phyloP scores from a whole-genome alignment of 257 asterid genomes.

The Paraleonurus japonicus region DNA sequence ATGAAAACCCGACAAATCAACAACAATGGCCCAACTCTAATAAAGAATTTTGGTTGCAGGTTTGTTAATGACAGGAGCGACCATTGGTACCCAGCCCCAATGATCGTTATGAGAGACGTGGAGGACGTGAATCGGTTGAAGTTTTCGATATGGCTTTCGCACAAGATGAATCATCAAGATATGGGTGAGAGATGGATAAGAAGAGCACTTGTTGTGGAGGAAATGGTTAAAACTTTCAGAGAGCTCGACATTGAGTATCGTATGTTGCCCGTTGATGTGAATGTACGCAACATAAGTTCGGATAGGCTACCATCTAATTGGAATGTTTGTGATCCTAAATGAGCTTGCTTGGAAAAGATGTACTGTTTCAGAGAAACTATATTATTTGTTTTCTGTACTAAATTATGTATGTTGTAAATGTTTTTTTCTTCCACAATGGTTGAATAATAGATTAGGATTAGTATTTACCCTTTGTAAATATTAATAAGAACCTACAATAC shows the following conservation, averaged over 20 bases:
- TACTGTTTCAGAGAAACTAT: too few species aligned
- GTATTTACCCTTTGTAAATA: too few species aligned
- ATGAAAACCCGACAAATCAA: too few species aligned
- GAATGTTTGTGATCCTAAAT: conserved; percentile 37
- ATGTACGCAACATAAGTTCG: conserved; percentile 58
- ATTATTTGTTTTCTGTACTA: too few species aligned
- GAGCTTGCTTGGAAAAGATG: conserved; percentile 6
- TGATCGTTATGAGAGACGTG: conserved; percentile 75
- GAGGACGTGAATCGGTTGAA: conserved; percentile 86
- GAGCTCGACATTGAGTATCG: conserved; percentile 87
- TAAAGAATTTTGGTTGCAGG: conserved; percentile 44
- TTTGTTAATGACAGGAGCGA: conserved; percentile 61
- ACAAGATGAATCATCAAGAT: conserved; percentile 80
- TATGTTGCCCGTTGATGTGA: conserved; percentile 68
- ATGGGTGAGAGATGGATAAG: conserved; percentile 89
- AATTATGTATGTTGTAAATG: too few species aligned
- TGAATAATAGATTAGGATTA: too few species aligned
- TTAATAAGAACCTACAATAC: too few species aligned
- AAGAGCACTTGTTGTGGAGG: conserved; percentile 72
- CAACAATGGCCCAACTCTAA: too few species aligned
- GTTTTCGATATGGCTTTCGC: conserved; percentile 74
- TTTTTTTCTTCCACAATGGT: too few species aligned
- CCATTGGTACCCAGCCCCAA: conserved; percentile 77
- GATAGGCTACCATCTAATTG: conserved; percentile 73
- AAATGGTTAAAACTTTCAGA: conserved; percentile 65